Conservation (phyloP, 129 eudicot species). For the Cynara cardunculus region DNA sequence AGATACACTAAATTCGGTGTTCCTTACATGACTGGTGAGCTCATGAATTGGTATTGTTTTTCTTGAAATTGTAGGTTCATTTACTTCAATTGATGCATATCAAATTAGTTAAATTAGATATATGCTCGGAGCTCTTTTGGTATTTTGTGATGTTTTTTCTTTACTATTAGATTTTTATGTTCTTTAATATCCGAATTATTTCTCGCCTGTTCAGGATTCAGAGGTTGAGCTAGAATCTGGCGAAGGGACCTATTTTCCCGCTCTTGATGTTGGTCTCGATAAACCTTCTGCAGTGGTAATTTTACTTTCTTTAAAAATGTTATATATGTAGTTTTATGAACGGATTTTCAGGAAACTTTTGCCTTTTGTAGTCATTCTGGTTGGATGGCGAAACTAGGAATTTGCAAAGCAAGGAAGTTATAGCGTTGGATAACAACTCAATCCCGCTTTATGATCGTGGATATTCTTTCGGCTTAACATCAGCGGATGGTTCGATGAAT, state of each 20-base stretch:
- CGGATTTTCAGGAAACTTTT: neutral
- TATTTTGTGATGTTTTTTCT: neutral
- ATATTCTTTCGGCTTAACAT: conserved; percentile 54
- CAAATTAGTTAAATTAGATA: neutral
- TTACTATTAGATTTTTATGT: neutral
- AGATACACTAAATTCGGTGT: neutral
- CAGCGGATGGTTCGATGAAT: conserved; percentile 51
- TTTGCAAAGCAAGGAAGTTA: conserved; percentile 41
- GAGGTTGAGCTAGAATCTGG: conserved; percentile 62
- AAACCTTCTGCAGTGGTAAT: conserved; percentile 74
- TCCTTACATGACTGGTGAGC: neutral
- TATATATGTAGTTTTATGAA: neutral
- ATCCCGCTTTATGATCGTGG: conserved; percentile 97
- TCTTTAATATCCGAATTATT: neutral
- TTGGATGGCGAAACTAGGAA: conserved; percentile 55
- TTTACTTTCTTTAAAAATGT: neutral
- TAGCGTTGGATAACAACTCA: conserved; percentile 54
- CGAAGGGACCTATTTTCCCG: conserved; percentile 87
- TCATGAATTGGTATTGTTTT: neutral
- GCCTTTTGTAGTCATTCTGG: conserved; percentile 71
- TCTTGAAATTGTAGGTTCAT: neutral
- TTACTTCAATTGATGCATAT: neutral
- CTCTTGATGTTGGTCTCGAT: conserved; percentile 66
- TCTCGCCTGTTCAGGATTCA: conserved; percentile 45
- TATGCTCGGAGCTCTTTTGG: neutral